Percentiles rank a stretch among this genome's conserved stretches.
These are phyloP conservation scores for Solanum rostratum DNA, from an alignment of 257 asterid genomes.

Conservation along the genomic window DNA sequence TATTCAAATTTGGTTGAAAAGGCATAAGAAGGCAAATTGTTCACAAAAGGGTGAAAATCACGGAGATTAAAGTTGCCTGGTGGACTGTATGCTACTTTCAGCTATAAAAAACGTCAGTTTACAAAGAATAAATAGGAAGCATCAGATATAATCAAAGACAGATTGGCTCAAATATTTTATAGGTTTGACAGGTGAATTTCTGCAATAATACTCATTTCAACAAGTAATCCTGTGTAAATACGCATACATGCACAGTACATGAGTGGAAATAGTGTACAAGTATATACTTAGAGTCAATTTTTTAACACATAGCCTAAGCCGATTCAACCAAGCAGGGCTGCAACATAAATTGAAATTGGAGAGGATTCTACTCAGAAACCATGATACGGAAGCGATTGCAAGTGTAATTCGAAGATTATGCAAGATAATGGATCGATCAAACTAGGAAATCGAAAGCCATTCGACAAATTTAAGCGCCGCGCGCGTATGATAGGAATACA, in stretches of 20 bases:
- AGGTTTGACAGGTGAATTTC: too few species aligned
- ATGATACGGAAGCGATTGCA: too few species aligned
- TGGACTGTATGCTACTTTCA: conserved; percentile 79
- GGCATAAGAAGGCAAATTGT: conserved; percentile 56
- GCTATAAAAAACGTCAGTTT: conserved; percentile 26
- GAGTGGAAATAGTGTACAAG: not conserved
- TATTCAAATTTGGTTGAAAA: conserved; percentile 33
- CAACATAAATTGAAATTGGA: not conserved
- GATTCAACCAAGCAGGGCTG: conserved; percentile 42
- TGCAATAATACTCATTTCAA: not conserved
- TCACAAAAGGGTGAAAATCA: conserved; percentile 71
- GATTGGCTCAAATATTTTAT: too few species aligned
- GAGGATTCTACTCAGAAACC: conserved; percentile 49
- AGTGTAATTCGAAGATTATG: not conserved
- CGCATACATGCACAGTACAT: too few species aligned
- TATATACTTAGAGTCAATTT: conserved; percentile 38
- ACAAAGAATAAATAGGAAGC: not conserved
- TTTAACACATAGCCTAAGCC: conserved; percentile 55
- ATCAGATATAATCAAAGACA: not conserved
- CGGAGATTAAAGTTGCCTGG: conserved; percentile 66
- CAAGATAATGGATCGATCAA: not conserved
- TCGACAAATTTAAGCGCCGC: too few species aligned
- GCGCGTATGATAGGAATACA: too few species aligned
- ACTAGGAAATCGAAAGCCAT: not conserved
- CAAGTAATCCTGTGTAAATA: not conserved